A percentile compares a stretch with the other conserved stretches of the same genome.
phyloP scores from a whole-genome alignment of 1,284 basidiomycete genomes.

The Marasmius sp. region DNA sequence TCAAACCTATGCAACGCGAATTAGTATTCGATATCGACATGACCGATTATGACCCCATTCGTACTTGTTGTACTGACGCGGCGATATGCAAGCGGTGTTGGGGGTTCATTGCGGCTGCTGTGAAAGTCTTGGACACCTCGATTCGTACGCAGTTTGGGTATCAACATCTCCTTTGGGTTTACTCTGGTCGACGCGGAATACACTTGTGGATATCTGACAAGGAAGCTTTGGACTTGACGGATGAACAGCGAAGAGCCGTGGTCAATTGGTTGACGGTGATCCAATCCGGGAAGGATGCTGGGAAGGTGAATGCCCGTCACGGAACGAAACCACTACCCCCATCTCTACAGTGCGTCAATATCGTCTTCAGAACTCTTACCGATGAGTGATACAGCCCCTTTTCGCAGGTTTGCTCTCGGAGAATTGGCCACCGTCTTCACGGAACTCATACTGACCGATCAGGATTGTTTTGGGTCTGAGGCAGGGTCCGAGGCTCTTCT shows the following conservation, averaged over 20 bases:
- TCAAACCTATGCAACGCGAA: slow-evolving; percentile 84
- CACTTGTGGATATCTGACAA: slow-evolving; percentile 97
- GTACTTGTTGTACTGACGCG: slow-evolving; percentile 93
- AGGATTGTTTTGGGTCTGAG: slow-evolving; percentile 79
- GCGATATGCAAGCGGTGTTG: slow-evolving; percentile 94
- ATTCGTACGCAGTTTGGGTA: slow-evolving; percentile 89
- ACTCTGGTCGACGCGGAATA: slow-evolving; percentile 97
- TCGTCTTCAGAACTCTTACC: neutral
- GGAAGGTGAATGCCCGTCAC: slow-evolving; percentile 77
- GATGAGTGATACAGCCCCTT: neutral
- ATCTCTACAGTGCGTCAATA: slow-evolving; percentile 57
- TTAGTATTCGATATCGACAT: slow-evolving; percentile 99
- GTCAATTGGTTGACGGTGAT: slow-evolving; percentile 89
- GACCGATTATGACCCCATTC: slow-evolving; percentile 97
- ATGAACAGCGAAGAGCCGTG: slow-evolving; percentile 87
- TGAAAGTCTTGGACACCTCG: slow-evolving; percentile 81
- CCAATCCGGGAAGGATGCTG: slow-evolving; percentile 80
- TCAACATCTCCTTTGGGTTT: slow-evolving; percentile 90
- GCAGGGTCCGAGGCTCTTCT: slow-evolving; percentile 79
- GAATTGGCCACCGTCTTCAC: slow-evolving; percentile 60
- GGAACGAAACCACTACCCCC: slow-evolving; percentile 63
- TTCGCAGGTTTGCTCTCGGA: slow-evolving; percentile 49
- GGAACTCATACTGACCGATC: slow-evolving; percentile 78
- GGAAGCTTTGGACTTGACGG: slow-evolving; percentile 85
- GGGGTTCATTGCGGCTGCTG: slow-evolving; percentile 92